These are phyloP conservation scores for Lizonia empirigonia DNA, from an alignment of 2,329 filamentous ascomycete genomes.

Conservation along the genomic window DNA sequence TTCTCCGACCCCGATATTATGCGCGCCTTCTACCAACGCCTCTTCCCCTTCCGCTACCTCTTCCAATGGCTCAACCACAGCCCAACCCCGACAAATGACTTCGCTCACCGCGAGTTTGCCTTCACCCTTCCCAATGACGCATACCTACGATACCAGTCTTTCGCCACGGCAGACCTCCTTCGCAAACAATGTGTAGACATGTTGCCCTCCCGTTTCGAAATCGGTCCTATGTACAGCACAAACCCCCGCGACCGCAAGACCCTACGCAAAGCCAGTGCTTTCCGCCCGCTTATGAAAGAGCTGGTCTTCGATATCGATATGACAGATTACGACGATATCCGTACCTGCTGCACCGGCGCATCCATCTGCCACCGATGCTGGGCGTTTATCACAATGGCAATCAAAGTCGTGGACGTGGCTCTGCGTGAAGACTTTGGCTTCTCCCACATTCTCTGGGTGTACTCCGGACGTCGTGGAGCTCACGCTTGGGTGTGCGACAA, in stretches of 20 bases:
- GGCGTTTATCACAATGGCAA: constrained; percentile 97
- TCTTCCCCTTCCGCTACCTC: constrained; percentile 92
- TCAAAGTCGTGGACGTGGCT: constrained; percentile 87
- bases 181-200: constrained; percentile 89
- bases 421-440: constrained; percentile 95
- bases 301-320: constrained; percentile 99
- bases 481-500: constrained; percentile 99
- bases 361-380: constrained; percentile 95
- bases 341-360: constrained; percentile 91
- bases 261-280: constrained; percentile 77
- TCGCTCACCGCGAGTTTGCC: constrained; percentile 92
- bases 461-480: constrained; percentile 92
- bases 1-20: constrained; percentile 80
- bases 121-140: constrained; percentile 92
- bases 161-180: constrained; percentile 71
- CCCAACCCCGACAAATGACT: constrained; percentile 82
- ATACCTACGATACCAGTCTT: constrained; percentile 90
- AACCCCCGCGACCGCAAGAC: constrained; percentile 94
- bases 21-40: constrained; percentile 90
- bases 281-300: constrained; percentile 89
- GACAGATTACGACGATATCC: constrained; percentile 97
- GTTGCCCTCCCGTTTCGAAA: constrained; percentile 94
- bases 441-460: constrained; percentile 97
- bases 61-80: constrained; percentile 99
- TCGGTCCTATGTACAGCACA: constrained; percentile 93